Percentiles rank a stretch among this genome's conserved stretches.
These are phyloP conservation scores for Peronospora belbahrii DNA, from an alignment of 352 stramenopile species.

Conservation along the genomic window DNA sequence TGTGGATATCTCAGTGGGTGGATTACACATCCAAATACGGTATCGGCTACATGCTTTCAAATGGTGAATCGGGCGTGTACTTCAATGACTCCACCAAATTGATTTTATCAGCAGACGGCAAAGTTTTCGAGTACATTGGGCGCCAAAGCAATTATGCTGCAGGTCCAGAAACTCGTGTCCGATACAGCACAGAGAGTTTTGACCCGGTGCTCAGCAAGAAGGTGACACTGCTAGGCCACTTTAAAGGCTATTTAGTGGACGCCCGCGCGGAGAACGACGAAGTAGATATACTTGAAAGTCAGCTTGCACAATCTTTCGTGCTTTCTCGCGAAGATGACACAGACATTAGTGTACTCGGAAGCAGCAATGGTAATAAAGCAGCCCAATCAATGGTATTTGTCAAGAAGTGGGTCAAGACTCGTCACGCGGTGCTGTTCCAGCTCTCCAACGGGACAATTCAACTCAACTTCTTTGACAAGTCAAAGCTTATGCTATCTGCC, in stretches of 20 bases:
- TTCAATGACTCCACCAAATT: slow-evolving; percentile 99
- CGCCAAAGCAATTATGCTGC: slow-evolving; percentile 44
- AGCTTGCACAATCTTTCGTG: slow-evolving; percentile 28
- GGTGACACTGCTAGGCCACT: slow-evolving; percentile 96
- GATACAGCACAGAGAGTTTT: slow-evolving; percentile 54
- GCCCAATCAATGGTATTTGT: slow-evolving; percentile 84
- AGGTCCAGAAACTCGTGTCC: slow-evolving; percentile 27
- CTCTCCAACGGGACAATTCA: slow-evolving; percentile 94
- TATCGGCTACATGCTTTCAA: slow-evolving; percentile 95
- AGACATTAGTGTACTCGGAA: slow-evolving; percentile 9
- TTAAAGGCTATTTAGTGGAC: slow-evolving; percentile 95
- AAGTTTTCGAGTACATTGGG: slow-evolving; percentile 94
- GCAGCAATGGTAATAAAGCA: slow-evolving; percentile 2
- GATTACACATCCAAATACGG: slow-evolving; percentile 99
- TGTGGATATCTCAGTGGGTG: slow-evolving; percentile 96
- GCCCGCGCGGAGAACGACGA: slow-evolving; percentile 50
- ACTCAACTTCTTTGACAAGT: slow-evolving; percentile 95
- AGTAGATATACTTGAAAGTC: slow-evolving; percentile 32
- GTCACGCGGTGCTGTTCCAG: slow-evolving; percentile 96
- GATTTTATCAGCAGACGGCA: slow-evolving; percentile 82
- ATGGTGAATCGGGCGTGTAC: slow-evolving; percentile 93
- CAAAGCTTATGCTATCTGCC: slow-evolving; percentile 91
- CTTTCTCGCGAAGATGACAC: slow-evolving; percentile 19
- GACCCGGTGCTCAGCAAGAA: slow-evolving; percentile 93
- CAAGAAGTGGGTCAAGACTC: slow-evolving; percentile 98